phyloP scores from a whole-genome alignment of 352 stramenopile species.

The Phytophthora citrophthora region DNA sequence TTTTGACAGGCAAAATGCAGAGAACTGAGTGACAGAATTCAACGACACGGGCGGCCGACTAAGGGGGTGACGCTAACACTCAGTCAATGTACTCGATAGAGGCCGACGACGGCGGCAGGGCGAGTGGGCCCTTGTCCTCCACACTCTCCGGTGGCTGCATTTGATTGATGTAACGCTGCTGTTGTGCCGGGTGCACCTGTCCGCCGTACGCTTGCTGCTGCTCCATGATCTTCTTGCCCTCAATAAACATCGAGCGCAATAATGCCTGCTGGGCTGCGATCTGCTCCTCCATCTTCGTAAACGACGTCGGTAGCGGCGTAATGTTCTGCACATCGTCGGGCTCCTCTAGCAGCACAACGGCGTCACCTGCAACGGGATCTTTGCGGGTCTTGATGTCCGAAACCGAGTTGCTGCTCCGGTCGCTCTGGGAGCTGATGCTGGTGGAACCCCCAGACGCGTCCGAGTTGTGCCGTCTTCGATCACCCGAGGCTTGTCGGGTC shows the following conservation, averaged over 20 bases:
- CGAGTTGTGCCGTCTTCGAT: conserved; percentile 53
- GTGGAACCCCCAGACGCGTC: conserved; percentile 43
- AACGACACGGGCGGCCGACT: conserved; percentile 20
- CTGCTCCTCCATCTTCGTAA: conserved; percentile 81
- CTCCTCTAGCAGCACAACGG: conserved; percentile 46
- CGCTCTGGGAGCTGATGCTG: conserved; percentile 41
- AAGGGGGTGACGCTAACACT: conserved; percentile 18
- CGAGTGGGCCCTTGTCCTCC: conserved; percentile 31
- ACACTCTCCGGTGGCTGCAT: conserved; percentile 32
- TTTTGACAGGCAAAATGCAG: conserved; percentile 28
- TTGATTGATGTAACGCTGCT: conserved; percentile 46
- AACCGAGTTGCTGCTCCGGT: conserved; percentile 36
- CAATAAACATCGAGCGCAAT: conserved; percentile 73
- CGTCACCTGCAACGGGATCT: conserved; percentile 15
- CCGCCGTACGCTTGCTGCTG: conserved; percentile 41
- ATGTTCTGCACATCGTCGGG: conserved; percentile 53
- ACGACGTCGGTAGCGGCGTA: conserved; percentile 65
- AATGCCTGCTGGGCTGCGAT: conserved; percentile 79
- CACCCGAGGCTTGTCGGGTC: conserved; percentile 22
- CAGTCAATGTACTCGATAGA: conserved; percentile 58
- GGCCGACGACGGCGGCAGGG: conserved; percentile 31
- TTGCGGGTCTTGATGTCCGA: conserved; percentile 37
- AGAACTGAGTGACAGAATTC: conserved; percentile 16
- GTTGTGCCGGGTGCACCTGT: conserved; percentile 41
- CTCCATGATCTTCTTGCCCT: conserved; percentile 82